A percentile compares a stretch with the other conserved stretches of the same genome.
Conservation (phyloP, 2,329 filamentous ascomycete species). For the Geosmithia morbida region DNA sequence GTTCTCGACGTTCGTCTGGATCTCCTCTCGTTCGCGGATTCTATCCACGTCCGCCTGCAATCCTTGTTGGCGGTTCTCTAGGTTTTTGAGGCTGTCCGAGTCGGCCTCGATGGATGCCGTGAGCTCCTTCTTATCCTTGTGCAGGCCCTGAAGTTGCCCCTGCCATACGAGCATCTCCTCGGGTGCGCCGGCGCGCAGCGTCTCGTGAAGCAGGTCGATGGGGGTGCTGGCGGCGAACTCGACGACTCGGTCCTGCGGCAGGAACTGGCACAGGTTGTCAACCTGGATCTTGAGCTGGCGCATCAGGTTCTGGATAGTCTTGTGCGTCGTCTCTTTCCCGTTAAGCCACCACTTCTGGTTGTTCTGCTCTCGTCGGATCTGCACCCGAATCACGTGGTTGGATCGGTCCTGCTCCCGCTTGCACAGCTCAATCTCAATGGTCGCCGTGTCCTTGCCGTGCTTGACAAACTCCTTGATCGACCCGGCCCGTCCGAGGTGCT, state of each 20-base stretch:
- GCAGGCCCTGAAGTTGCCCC: conserved; percentile 53
- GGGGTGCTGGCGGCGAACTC: conserved; percentile 81
- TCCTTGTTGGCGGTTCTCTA: conserved; percentile 59
- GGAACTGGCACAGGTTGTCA: conserved; percentile 93
- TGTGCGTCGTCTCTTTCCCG: conserved; percentile 44
- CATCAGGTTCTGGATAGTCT: conserved; percentile 52
- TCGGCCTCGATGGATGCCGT: conserved; percentile 43
- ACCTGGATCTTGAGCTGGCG: conserved; percentile 76
- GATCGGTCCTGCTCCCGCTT: conserved; percentile 38
- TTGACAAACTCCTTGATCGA: conserved; percentile 86
- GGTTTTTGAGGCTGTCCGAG: conserved; percentile 45
- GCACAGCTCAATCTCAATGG: conserved; percentile 83
- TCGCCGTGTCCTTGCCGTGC: conserved; percentile 62
- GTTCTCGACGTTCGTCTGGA: conserved; percentile 48
- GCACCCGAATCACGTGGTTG: conserved; percentile 63
- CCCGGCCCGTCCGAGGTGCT: conserved; percentile 73
- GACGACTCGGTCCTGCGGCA: conserved; percentile 89
- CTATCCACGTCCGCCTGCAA: conserved; percentile 74
- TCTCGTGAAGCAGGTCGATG: conserved; percentile 70
- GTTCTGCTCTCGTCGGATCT: conserved; percentile 72
- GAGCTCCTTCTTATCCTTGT: conserved; percentile 51
- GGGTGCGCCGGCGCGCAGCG: conserved; percentile 75
- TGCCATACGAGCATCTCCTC: conserved; percentile 71
- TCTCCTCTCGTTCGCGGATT: conserved; percentile 58
- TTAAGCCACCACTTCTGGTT: conserved; percentile 69